Evolutionary conservation across 2,329 filamentous ascomycete species (phyloP), one percentile per base, ranked within the genome.

Genomic region (Coniella lustricola): DNA sequence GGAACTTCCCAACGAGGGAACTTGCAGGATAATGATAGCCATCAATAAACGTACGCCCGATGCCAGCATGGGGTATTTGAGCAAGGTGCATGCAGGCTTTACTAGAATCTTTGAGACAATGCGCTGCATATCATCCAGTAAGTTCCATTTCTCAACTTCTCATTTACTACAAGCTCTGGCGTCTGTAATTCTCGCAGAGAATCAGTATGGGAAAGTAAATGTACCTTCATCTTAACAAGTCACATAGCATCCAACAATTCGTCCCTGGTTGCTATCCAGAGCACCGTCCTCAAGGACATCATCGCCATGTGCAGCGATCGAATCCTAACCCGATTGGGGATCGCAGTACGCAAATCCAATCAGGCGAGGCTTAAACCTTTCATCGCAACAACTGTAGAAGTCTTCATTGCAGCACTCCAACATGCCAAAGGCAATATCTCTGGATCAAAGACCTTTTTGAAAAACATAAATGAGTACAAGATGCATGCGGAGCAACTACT

Each of bases 11-110:
- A 12, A 1, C 10, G 14, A 7, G n/a, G 3, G 10, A 9, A 20
- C 42, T 2, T 49, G 46, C 32, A 44, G 46, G 12, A 17, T 52
- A 7, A 18, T 49, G 32, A 5, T 52, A 10, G 38, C 50, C 12
- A 44, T 52, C 33, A 52, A 52, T 20, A 42, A 46, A 31, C 4
- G 7, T 4, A 3, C 8, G 4, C 42, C 38, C 12, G 7, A n/a
- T 4, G 17, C 25, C 33, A 36, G 45, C 2, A 8, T 13, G 4
- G 10, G 14, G n/a, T 12, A 46, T 12, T 31, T 49, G 12, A 14
- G 16, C 3, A 39, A n/a, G 3, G 37, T 52, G 3, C 33, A 46
- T 7, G 22, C 22, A 10, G 46, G 46, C 1, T 52, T 52, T 7
- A 38, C 42, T 12, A 18, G 21, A 14, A 40, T 52, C 1, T 49